Conservation (phyloP, 805 yeast species). For the Candida parachauliodes region DNA sequence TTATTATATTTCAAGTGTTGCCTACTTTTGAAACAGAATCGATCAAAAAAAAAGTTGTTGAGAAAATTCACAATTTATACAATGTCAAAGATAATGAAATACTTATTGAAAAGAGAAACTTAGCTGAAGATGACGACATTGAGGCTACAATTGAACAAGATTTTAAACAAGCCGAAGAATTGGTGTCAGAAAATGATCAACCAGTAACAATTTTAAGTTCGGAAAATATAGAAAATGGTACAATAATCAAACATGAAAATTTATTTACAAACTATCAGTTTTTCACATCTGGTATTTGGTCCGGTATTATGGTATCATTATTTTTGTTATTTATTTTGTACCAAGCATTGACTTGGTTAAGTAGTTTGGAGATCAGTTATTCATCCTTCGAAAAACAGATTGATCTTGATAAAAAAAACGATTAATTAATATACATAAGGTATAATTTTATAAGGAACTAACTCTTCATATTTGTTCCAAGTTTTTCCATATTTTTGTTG, state of each 20-base stretch:
- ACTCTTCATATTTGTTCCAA: slow-evolving; percentile 78
- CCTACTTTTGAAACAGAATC: not conserved
- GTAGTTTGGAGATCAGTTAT: slow-evolving; percentile 71
- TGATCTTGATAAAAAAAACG: slow-evolving; percentile 47
- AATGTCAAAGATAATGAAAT: slow-evolving; percentile 11
- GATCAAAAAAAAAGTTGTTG: not conserved
- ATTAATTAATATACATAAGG: slow-evolving; percentile 72
- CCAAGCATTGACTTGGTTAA: slow-evolving; percentile 68
- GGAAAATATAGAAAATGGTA: slow-evolving; percentile 3
- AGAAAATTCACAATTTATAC: slow-evolving; percentile 15
- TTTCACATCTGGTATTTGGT: slow-evolving; percentile 79
- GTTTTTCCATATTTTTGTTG: slow-evolving; percentile 76
- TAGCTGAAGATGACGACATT: slow-evolving; percentile 11
- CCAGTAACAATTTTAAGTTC: slow-evolving; percentile 18
- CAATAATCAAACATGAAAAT: slow-evolving; percentile 17
- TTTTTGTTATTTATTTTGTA: slow-evolving; percentile 55
- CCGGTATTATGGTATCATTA: slow-evolving; percentile 64
- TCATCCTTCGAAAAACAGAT: slow-evolving; percentile 74
- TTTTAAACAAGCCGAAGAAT: slow-evolving; percentile 29
- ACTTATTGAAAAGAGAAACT: slow-evolving; percentile 18
- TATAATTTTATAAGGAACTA: slow-evolving; percentile 85
- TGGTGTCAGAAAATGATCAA: slow-evolving; percentile 26
- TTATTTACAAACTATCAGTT: slow-evolving; percentile 64
- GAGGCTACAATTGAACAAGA: slow-evolving; percentile 26
- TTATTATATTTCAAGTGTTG: slow-evolving; percentile 7